phyloP scores from a whole-genome alignment of 495 filamentous ascomycete species.

The Podospora appendiculata region DNA sequence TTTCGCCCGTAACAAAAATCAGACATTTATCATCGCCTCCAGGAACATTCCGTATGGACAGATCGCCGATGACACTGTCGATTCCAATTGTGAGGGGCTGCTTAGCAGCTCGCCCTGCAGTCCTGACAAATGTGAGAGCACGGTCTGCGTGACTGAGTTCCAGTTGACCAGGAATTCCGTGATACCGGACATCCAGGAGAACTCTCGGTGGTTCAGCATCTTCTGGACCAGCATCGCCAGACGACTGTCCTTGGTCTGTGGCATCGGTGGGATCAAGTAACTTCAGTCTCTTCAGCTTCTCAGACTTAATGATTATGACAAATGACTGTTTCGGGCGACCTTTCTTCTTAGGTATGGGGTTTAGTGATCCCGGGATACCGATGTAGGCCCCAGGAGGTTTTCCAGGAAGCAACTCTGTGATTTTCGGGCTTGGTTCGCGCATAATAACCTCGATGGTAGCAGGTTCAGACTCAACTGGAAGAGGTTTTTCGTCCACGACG shows the following conservation, averaged over 20 bases:
- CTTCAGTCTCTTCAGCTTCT: conserved; percentile 17
- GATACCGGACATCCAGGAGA: not conserved
- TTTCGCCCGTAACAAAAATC: not conserved
- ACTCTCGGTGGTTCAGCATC: not conserved
- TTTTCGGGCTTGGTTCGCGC: not conserved
- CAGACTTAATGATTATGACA: conserved; percentile 24
- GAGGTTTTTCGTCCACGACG: not conserved
- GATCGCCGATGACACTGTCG: too few relatives aligned
- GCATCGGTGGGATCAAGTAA: not conserved
- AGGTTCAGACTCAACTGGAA: not conserved
- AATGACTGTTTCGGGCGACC: conserved; percentile 19
- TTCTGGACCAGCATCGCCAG: not conserved
- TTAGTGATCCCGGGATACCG: conserved; percentile 14
- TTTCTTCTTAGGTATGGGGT: conserved; percentile 5
- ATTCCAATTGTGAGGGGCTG: too few relatives aligned
- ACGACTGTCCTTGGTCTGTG: not conserved
- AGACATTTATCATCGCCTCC: too few relatives aligned
- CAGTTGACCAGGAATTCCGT: too few relatives aligned
- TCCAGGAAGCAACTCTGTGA: not conserved
- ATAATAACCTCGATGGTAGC: not conserved
- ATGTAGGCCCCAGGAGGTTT: conserved; percentile 8
- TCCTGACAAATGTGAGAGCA: too few relatives aligned
- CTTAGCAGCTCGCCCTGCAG: too few relatives aligned
- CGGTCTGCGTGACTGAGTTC: too few relatives aligned
- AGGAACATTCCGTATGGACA: too few relatives aligned